phyloP scores from a whole-genome alignment of 164 flowering plant genomes.

The Annona squamosa region DNA sequence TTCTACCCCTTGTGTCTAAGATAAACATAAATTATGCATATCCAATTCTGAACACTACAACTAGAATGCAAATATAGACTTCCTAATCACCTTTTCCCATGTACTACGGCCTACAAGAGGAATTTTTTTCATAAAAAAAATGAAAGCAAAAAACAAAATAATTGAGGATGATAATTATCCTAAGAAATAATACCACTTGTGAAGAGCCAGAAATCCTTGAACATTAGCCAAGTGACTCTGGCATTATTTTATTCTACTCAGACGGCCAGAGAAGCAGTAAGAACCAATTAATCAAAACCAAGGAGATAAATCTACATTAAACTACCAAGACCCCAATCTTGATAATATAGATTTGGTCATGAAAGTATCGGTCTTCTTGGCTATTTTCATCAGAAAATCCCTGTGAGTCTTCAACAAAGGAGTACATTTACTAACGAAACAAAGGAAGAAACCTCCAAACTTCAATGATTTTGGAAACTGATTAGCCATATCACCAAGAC shows the following conservation, averaged over 20 bases:
- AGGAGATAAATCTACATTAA: background rate
- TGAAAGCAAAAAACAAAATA: too few species aligned
- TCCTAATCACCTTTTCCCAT: too few species aligned
- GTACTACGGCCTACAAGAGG: too few species aligned
- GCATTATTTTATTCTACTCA: background rate
- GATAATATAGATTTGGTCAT: constrained; percentile 57
- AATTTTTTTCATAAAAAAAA: too few species aligned
- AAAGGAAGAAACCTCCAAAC: constrained; percentile 60
- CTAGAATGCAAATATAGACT: too few species aligned
- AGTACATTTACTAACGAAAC: constrained; percentile 53
- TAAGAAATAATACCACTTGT: too few species aligned
- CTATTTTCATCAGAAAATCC: constrained; percentile 34
- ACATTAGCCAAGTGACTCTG: background rate
- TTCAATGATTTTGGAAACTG: constrained; percentile 56
- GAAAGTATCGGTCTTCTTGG: constrained; percentile 44
- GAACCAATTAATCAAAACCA: background rate
- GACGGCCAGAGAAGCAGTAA: background rate
- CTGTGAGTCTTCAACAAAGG: constrained; percentile 35
- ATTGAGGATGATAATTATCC: too few species aligned
- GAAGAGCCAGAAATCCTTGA: background rate
- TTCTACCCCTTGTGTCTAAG: too few species aligned
- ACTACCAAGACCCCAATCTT: constrained; percentile 38
- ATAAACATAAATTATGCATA: too few species aligned
- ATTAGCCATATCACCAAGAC: constrained; percentile 24
- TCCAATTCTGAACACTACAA: too few species aligned